Conservation (phyloP, 2,329 filamentous ascomycete genomes). For the Pseudopithomyces chartarum region DNA sequence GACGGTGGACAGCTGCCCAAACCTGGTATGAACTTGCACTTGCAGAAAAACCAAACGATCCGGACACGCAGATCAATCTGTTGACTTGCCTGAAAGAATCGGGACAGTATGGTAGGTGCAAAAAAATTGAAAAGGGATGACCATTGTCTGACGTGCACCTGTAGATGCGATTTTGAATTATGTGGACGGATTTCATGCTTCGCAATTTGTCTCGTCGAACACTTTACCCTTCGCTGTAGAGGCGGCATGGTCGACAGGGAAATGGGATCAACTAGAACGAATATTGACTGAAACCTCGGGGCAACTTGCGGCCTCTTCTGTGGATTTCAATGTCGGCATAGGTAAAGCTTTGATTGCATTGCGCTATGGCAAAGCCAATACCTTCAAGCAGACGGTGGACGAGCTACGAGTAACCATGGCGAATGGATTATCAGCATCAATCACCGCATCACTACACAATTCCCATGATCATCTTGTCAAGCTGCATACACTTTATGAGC, state of each 20-base stretch:
- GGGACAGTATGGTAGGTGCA: slow-evolving; percentile 80
- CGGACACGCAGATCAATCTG: slow-evolving; percentile 80
- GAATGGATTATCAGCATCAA: slow-evolving; percentile 73
- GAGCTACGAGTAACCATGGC: slow-evolving; percentile 72
- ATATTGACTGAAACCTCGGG: slow-evolving; percentile 59
- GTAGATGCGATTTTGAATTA: slow-evolving; percentile 84
- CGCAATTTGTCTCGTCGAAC: slow-evolving; percentile 37
- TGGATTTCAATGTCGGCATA: slow-evolving; percentile 83
- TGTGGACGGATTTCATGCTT: slow-evolving; percentile 72
- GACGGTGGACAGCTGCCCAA: slow-evolving; percentile 91
- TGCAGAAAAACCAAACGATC: slow-evolving; percentile 75
- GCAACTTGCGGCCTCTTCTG: slow-evolving; percentile 39
- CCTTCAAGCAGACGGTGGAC: slow-evolving; percentile 64
- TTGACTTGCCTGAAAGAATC: slow-evolving; percentile 90
- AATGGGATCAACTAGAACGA: slow-evolving; percentile 75
- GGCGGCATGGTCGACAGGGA: slow-evolving; percentile 86
- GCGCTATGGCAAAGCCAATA: slow-evolving; percentile 55
- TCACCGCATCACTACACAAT: slow-evolving; percentile 79
- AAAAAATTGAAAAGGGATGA: neutral
- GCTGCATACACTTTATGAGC: slow-evolving; percentile 83
- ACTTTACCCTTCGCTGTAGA: slow-evolving; percentile 86
- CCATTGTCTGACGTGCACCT: slow-evolving; percentile 22
- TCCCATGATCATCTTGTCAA: slow-evolving; percentile 85
- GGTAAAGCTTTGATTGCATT: slow-evolving; percentile 70
- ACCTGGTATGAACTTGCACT: slow-evolving; percentile 97